Conservation (phyloP, 2,329 filamentous ascomycete genomes). For the Daldinia eschscholtzii region DNA sequence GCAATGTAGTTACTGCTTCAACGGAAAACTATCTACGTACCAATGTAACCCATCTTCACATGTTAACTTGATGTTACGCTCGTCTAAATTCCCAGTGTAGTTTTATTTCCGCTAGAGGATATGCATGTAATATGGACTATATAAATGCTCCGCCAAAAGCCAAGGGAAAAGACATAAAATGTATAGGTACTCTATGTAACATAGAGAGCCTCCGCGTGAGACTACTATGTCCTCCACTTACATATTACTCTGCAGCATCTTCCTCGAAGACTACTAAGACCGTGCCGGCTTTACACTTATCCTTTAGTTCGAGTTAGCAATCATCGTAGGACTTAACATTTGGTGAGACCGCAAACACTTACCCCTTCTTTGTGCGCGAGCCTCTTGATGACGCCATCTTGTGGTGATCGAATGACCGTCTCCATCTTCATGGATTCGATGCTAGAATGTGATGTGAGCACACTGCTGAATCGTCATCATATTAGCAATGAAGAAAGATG, state of each 20-base stretch:
- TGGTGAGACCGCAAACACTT: constrained; percentile 54
- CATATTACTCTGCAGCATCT: constrained; percentile 11
- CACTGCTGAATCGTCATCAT: neutral
- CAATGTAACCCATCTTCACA: neutral
- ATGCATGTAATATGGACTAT: neutral
- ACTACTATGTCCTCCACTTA: neutral
- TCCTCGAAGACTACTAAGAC: constrained; percentile 80
- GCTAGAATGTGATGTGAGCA: constrained; percentile 53
- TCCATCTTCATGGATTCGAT: constrained; percentile 95
- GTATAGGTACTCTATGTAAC: neutral
- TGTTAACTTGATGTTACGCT: neutral
- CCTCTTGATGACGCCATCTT: constrained; percentile 77
- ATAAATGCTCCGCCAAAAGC: neutral
- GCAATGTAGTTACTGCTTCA: neutral
- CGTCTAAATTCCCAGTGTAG: neutral
- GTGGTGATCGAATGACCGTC: constrained; percentile 82
- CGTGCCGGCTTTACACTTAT: constrained; percentile 83
- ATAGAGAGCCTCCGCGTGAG: neutral
- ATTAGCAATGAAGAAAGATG: neutral
- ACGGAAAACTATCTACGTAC: neutral
- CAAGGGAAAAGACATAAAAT: neutral
- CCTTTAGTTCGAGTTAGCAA: constrained; percentile 59
- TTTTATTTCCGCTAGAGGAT: constrained; percentile 1
- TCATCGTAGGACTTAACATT: neutral
- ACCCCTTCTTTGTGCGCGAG: constrained; percentile 81